Conservation (phyloP, 1,284 basidiomycete genomes). For the Malassezia obtusa region DNA sequence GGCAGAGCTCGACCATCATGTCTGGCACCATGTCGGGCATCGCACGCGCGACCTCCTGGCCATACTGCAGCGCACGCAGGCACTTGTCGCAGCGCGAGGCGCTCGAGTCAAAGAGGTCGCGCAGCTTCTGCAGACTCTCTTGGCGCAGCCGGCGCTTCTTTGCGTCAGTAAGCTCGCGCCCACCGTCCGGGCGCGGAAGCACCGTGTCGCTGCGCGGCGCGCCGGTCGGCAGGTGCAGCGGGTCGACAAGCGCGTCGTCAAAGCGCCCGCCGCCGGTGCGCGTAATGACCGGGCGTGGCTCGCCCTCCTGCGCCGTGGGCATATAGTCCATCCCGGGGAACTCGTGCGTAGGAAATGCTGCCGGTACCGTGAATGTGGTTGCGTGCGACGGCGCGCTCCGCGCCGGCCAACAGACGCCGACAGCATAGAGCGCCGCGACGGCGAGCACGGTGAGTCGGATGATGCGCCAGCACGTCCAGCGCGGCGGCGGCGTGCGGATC, state of each 20-base stretch:
- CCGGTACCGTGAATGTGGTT: conserved; percentile 32
- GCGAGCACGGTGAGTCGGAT: not conserved
- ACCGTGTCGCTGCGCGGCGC: conserved; percentile 45
- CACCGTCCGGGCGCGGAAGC: conserved; percentile 20
- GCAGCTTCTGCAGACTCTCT: not conserved
- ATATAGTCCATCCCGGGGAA: conserved; percentile 32
- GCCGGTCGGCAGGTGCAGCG: conserved; percentile 58
- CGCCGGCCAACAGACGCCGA: conserved; percentile 11
- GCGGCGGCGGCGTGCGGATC: not conserved
- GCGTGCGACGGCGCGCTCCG: not conserved
- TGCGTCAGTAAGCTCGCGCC: not conserved
- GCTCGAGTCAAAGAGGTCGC: conserved; percentile 41
- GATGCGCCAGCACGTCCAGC: not conserved
- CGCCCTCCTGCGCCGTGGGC: conserved; percentile 25
- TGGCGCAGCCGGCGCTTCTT: conserved; percentile 53
- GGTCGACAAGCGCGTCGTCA: conserved; percentile 56
- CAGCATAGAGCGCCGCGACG: conserved; percentile 3
- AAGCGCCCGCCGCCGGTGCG: conserved; percentile 29
- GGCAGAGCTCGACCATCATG: conserved; percentile 58
- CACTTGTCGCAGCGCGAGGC: conserved; percentile 57
- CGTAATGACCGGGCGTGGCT: conserved; percentile 32
- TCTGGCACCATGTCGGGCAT: conserved; percentile 58
- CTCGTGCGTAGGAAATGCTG: conserved; percentile 40
- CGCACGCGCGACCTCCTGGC: conserved; percentile 61
- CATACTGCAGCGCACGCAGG: conserved; percentile 57